These are phyloP conservation scores for Cicer yamashitae DNA, from an alignment of 306 rosid genomes.

Conservation along the genomic window DNA sequence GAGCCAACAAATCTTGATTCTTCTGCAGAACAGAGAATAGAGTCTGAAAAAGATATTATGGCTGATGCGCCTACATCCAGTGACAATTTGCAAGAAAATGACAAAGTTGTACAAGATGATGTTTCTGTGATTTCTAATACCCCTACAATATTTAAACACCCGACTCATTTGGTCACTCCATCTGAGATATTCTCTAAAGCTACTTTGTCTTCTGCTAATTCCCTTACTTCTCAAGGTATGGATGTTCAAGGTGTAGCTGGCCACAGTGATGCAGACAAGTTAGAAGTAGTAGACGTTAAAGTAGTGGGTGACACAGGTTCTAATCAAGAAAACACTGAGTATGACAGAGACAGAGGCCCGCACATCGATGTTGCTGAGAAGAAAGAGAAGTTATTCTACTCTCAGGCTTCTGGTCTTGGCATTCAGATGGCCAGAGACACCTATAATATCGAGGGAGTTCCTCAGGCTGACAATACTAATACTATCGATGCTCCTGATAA, in stretches of 20 bases:
- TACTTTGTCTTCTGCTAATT: constrained; percentile 59
- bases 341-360: constrained; percentile 50
- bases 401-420: constrained; percentile 72
- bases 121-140: constrained; percentile 53
- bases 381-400: constrained; percentile 69
- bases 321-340: constrained; percentile 45
- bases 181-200: constrained; percentile 64
- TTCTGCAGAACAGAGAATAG: constrained; percentile 47
- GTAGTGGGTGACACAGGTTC: constrained; percentile 58
- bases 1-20: constrained; percentile 50
- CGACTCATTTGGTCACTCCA: constrained; percentile 77
- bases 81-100: constrained; percentile 55
- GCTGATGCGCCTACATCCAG: constrained; percentile 47
- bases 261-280: constrained; percentile 51
- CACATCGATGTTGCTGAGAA: constrained; percentile 48
- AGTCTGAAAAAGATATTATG: constrained; percentile 51
- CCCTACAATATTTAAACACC: constrained; percentile 56
- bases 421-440: constrained; percentile 70
- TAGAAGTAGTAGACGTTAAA: constrained; percentile 60
- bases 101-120: constrained; percentile 49
- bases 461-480: constrained; percentile 45
- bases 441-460: constrained; percentile 50
- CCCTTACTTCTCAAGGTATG: constrained; percentile 54
- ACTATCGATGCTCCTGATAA: constrained; percentile 45
- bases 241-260: constrained; percentile 55